phyloP scores from a whole-genome alignment of 345 rosid genomes.

The Pistacia integerrima region DNA sequence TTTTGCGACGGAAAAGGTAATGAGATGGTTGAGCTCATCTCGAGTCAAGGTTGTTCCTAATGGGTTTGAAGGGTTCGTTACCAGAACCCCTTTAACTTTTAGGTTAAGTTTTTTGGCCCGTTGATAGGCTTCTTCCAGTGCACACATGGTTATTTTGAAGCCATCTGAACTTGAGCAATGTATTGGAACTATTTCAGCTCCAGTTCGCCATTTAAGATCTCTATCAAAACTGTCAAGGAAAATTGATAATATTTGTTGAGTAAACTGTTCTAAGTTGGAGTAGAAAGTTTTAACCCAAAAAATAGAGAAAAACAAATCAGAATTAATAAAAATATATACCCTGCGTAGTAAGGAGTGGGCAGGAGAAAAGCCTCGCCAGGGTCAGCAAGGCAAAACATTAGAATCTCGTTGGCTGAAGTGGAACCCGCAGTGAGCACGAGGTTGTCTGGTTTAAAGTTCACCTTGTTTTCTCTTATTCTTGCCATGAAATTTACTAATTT shows the following conservation, averaged over 20 bases:
- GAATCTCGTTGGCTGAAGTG: slow-evolving; percentile 87
- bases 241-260: not conserved
- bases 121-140: slow-evolving; percentile 68
- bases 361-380: slow-evolving; percentile 90
- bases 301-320: not conserved
- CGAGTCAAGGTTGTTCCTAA: slow-evolving; percentile 71
- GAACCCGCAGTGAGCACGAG: slow-evolving; percentile 89
- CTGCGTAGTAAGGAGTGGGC: slow-evolving; percentile 92
- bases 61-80: slow-evolving; percentile 93
- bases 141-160: slow-evolving; percentile 51
- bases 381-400: slow-evolving; percentile 83
- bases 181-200: slow-evolving; percentile 65
- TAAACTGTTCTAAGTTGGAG: not conserved
- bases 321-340: slow-evolving; percentile 36
- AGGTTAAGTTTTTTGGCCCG: slow-evolving; percentile 51
- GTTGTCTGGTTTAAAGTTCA: slow-evolving; percentile 60
- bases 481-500: slow-evolving; percentile 67
- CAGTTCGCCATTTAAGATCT: slow-evolving; percentile 84
- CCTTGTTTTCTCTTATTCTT: slow-evolving; percentile 67
- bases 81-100: slow-evolving; percentile 66
- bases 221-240: slow-evolving; percentile 62
- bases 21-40: slow-evolving; percentile 54
- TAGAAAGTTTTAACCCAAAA: not conserved
- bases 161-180: slow-evolving; percentile 55
- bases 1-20: slow-evolving; percentile 48